These are phyloP conservation scores for Zymoseptoria passerinii DNA, from an alignment of 2,329 filamentous ascomycete genomes.

Conservation along the genomic window DNA sequence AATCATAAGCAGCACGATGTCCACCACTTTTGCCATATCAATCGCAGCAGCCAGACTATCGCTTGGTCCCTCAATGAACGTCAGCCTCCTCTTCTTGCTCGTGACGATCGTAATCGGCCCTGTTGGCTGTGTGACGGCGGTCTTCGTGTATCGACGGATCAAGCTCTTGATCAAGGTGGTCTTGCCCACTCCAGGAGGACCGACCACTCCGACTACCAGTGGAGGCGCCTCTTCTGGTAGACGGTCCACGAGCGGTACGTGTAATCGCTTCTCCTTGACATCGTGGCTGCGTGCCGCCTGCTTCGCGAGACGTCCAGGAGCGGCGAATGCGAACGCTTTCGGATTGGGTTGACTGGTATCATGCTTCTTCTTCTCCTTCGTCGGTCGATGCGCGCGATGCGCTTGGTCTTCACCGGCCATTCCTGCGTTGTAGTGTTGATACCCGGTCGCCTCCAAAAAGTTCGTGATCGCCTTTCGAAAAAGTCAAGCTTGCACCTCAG, in stretches of 20 bases:
- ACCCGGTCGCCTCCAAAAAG: neutral
- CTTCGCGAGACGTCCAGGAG: constrained; percentile 70
- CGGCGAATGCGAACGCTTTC: constrained; percentile 80
- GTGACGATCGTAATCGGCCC: constrained; percentile 95
- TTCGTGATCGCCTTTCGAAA: neutral
- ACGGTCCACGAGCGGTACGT: constrained; percentile 93
- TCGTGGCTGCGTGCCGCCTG: constrained; percentile 65
- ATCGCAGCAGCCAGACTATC: constrained; percentile 93
- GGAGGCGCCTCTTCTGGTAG: constrained; percentile 92
- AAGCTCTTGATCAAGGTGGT: constrained; percentile 92
- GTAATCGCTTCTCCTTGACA: constrained; percentile 90
- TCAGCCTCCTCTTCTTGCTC: constrained; percentile 87
- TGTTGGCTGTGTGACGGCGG: constrained; percentile 79
- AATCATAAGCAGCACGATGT: constrained; percentile 96
- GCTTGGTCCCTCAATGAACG: constrained; percentile 92
- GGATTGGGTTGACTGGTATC: constrained; percentile 60
- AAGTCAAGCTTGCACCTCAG: neutral
- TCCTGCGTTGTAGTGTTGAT: neutral
- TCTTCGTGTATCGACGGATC: constrained; percentile 89
- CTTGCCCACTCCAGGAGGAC: constrained; percentile 88
- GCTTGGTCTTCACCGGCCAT: constrained; percentile 52
- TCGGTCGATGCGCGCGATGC: constrained; percentile 76
- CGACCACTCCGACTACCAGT: constrained; percentile 86
- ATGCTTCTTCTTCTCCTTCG: constrained; percentile 81
- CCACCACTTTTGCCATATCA: constrained; percentile 91